These are phyloP conservation scores for Cryptosporidium xiaoi DNA, from an alignment of 169 alveolate genomes.

Conservation along the genomic window DNA sequence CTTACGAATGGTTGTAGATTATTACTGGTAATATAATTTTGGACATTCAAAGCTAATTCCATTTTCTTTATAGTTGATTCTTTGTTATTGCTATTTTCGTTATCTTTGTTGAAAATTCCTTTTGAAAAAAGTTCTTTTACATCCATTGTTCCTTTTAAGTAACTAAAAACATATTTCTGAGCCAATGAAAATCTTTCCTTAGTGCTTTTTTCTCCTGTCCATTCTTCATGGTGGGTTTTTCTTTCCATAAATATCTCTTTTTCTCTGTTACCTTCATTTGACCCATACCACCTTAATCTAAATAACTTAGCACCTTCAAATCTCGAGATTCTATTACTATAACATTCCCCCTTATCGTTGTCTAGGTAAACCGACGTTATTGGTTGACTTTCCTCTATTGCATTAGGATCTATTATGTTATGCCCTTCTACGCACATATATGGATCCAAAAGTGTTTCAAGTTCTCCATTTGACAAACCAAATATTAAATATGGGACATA, in stretches of 20 bases:
- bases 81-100: constrained; percentile 9
- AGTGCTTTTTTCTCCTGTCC: constrained; percentile 84
- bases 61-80: constrained; percentile 63
- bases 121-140: constrained; percentile 47
- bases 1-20: constrained; percentile 82
- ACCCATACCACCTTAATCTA: constrained; percentile 84
- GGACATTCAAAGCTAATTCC: constrained; percentile 79
- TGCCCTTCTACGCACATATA: constrained; percentile 59
- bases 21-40: constrained; percentile 74
- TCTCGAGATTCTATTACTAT: constrained; percentile 79
- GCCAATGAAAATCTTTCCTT: constrained; percentile 82
- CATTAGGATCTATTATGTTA: constrained; percentile 25
- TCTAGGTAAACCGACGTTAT: constrained; percentile 84
- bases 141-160: constrained; percentile 76
- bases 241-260: constrained; percentile 79
- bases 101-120: constrained; percentile 48
- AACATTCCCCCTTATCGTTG: constrained; percentile 79
- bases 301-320: constrained; percentile 83
- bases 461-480: constrained; percentile 81
- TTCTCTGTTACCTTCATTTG: constrained; percentile 79
- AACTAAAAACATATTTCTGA: constrained; percentile 77
- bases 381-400: constrained; percentile 80
- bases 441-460: constrained; percentile 75
- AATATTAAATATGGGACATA: constrained; percentile 83
- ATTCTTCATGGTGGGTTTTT: constrained; percentile 85